Conservation (phyloP, 2,329 filamentous ascomycete species). For the Aphanocladium album region DNA sequence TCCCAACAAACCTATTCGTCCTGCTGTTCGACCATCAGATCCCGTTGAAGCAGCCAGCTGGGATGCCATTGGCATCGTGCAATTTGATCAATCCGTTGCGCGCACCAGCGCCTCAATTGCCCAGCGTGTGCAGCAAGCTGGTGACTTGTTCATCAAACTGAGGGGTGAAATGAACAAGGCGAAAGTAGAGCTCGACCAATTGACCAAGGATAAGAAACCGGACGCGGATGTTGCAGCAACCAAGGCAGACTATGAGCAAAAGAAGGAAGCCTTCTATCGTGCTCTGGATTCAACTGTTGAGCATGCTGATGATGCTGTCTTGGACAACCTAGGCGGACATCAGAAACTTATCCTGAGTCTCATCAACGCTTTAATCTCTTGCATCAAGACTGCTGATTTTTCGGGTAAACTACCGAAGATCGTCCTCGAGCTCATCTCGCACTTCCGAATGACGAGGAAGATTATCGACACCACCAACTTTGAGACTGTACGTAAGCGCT, state of each 20-base stretch:
- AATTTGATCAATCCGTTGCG: slow-evolving; percentile 38
- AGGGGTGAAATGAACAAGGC: slow-evolving; percentile 43
- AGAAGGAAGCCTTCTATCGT: slow-evolving; percentile 44
- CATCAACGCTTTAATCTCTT: slow-evolving; percentile 49
- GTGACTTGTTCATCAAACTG: slow-evolving; percentile 44
- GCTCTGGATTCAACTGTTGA: slow-evolving; percentile 50
- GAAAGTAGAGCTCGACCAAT: slow-evolving; percentile 41
- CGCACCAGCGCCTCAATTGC: slow-evolving; percentile 38
- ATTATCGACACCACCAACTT: slow-evolving; percentile 62
- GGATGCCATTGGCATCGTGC: slow-evolving; percentile 48
- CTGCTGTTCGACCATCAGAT: slow-evolving; percentile 39
- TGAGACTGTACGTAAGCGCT: slow-evolving; percentile 56
- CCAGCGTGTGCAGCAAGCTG: slow-evolving; percentile 45
- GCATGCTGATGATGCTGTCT: slow-evolving; percentile 49
- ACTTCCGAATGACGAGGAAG: slow-evolving; percentile 56
- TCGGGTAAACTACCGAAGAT: slow-evolving; percentile 50
- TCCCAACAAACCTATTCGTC: slow-evolving; percentile 39
- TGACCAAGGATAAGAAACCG: slow-evolving; percentile 36
- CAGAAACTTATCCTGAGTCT: slow-evolving; percentile 52
- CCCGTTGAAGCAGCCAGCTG: slow-evolving; percentile 45
- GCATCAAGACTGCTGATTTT: slow-evolving; percentile 48
- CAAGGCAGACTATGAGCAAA: slow-evolving; percentile 37
- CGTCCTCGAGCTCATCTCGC: slow-evolving; percentile 55
- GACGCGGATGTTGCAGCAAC: slow-evolving; percentile 32
- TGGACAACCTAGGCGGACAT: slow-evolving; percentile 55